Conservation (phyloP, 2,329 filamentous ascomycete species). For the Trichoderma endophyticum region DNA sequence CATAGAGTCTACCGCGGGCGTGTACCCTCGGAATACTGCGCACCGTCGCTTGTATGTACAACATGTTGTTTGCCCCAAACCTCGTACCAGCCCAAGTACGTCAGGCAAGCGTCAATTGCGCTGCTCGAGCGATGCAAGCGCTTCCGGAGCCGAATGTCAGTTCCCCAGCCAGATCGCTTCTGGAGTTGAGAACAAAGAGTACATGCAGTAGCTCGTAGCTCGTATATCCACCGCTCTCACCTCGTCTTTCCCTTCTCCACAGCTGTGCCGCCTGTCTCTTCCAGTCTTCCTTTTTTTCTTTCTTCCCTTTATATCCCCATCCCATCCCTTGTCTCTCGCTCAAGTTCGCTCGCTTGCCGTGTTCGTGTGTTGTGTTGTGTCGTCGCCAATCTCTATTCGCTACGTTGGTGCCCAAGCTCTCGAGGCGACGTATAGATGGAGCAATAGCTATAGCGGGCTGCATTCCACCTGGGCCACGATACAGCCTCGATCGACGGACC, state of each 20-base stretch:
- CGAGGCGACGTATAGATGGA: background rate
- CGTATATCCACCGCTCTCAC: background rate
- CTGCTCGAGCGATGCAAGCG: conserved; percentile 11
- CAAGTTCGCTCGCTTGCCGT: conserved; percentile 12
- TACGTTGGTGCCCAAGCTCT: background rate
- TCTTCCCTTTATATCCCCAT: conserved; percentile 4
- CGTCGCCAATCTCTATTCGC: background rate
- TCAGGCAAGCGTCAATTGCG: conserved; percentile 19
- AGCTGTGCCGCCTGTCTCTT: background rate
- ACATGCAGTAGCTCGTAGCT: background rate
- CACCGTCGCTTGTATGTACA: background rate
- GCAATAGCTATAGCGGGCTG: background rate
- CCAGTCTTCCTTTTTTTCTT: conserved; percentile 16
- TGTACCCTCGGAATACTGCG: background rate
- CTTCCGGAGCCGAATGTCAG: conserved; percentile 10
- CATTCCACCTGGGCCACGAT: background rate
- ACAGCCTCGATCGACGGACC: background rate
- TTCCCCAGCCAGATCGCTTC: conserved; percentile 3
- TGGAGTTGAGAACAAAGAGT: background rate
- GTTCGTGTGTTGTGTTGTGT: background rate
- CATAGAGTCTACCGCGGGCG: background rate
- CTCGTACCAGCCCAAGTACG: conserved; percentile 11
- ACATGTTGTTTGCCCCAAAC: background rate
- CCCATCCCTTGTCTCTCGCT: conserved; percentile 14
- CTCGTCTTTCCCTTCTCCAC: conserved; percentile 15